These are phyloP conservation scores for Apiotrichum brassicae DNA, from an alignment of 1,284 basidiomycete species.

Conservation along the genomic window DNA sequence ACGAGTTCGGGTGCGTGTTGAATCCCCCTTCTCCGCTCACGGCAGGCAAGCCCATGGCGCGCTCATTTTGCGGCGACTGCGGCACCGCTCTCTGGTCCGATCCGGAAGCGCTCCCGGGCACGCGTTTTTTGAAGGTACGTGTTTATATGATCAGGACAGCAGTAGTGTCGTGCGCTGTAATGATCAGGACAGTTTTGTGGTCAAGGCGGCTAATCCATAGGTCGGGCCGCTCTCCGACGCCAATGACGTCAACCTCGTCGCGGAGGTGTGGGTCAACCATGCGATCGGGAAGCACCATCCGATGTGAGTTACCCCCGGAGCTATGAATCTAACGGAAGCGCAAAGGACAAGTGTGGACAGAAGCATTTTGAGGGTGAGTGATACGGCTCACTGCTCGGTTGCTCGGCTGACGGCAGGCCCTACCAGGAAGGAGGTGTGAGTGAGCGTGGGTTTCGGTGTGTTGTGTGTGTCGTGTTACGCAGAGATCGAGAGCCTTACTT, in stretches of 20 bases:
- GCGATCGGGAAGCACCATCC: neutral
- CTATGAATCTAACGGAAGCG: neutral
- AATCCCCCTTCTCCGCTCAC: too few relatives aligned
- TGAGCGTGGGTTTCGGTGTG: too few relatives aligned
- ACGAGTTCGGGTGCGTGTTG: slow-evolving; percentile 2
- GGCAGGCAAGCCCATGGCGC: slow-evolving; percentile 10
- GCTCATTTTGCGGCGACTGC: slow-evolving; percentile 16
- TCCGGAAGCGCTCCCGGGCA: slow-evolving; percentile 1
- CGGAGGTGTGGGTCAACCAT: neutral
- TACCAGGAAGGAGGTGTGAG: neutral
- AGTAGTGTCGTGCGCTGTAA: neutral
- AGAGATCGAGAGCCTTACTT: too few relatives aligned
- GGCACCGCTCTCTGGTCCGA: slow-evolving; percentile 13
- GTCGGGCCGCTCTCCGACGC: slow-evolving; percentile 8
- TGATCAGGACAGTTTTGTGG: too few relatives aligned
- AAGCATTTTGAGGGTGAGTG: neutral
- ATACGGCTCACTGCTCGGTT: too few relatives aligned
- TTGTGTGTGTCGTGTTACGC: too few relatives aligned
- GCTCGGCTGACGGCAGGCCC: neutral
- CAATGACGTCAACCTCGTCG: neutral
- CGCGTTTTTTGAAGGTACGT: slow-evolving; percentile 9
- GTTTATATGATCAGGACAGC: neutral
- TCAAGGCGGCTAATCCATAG: too few relatives aligned
- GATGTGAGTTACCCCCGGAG: neutral
- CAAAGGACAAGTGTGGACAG: neutral